Conservation (phyloP, 1,139 yeast genomes). For the Ogataea hybrid region DNA sequence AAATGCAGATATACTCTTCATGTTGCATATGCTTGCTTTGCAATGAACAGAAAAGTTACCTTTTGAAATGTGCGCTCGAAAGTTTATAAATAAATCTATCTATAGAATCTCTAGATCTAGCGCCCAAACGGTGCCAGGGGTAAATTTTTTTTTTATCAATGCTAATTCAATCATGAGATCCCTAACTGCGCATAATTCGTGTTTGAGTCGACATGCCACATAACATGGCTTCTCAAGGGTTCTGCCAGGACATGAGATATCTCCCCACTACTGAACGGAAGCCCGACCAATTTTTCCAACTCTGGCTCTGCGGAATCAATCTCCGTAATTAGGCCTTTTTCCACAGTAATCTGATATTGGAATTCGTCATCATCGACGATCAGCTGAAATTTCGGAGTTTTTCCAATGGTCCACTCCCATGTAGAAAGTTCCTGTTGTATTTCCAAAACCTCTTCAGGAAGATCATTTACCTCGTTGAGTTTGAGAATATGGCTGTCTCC, state of each 20-base stretch:
- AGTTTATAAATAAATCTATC: slow-evolving; percentile 1
- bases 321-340: slow-evolving; percentile 21
- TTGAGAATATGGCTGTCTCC: slow-evolving; percentile 21
- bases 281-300: slow-evolving; percentile 5
- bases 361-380: slow-evolving; percentile 12
- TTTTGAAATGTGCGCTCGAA: not conserved
- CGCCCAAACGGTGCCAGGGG: slow-evolving; percentile 5
- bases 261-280: slow-evolving; percentile 17
- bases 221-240: slow-evolving; percentile 15
- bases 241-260: slow-evolving; percentile 10
- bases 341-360: slow-evolving; percentile 18
- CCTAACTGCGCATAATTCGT: slow-evolving; percentile 22
- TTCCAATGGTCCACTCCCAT: slow-evolving; percentile 76
- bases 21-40: not conserved
- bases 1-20: slow-evolving; percentile 1
- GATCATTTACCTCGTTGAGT: slow-evolving; percentile 28
- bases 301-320: slow-evolving; percentile 17
- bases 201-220: slow-evolving; percentile 29
- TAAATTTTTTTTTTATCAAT: not conserved
- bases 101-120: slow-evolving; percentile 10
- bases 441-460: slow-evolving; percentile 47
- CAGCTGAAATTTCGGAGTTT: slow-evolving; percentile 51
- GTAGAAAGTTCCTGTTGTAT: slow-evolving; percentile 44
- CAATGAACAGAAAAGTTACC: not conserved
- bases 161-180: not conserved